Base-by-base conservation (phyloP, 495 filamentous ascomycete genomes). In the Xylaria flabelliformis region DNA sequence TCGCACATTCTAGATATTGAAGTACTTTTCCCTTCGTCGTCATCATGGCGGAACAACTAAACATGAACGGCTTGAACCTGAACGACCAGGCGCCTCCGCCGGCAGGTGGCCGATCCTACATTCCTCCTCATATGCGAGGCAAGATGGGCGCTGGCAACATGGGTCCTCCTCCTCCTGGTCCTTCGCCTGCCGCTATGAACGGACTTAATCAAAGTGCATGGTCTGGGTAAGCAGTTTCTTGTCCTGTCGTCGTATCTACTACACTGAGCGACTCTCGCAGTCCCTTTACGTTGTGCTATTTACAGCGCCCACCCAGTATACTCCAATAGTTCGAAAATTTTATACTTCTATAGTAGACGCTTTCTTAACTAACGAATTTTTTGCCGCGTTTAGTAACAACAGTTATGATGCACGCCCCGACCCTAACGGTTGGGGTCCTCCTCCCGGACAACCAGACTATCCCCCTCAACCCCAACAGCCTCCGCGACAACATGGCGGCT, bases 11-110 rank as follows among this genome's bases (percentile, higher is more conserved):
- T 39, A 58, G 62, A 55, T 63, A 21, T 32, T 32, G 26, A 17
- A 44, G 15, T 17, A 39, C 32, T 46, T 46, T 3, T 32, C 36
- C 19, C n/a, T 36, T 29, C 66, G 12, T 62, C 65, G 41, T 72
- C 71, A 76, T 67, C 75, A 98, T 98, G 96, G 95, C 96, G 82
- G 94, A 97, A 82, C 91, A 97, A 85, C 90, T 99, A 75, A 94
- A 94, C 82, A 95, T 98, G 92, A 90, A 88, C 82, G 91, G 91
- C 80, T 86, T 97, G 78, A 91, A 87, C 80, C 86, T 97, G 75
- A 76, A 72, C 64, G 90, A 92, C 80, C 92, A 93, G 77, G 82
- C 84, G 74, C 87, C 86, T 73, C 74, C 80, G 42, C 77, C 78
- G 56, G 82, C 83, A 64, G 93, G 92, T 75, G 71, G 64, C 63